A percentile compares a stretch with the other conserved stretches of the same genome.
Evolutionary conservation across 2,329 filamentous ascomycete species (phyloP).

Genomic region (Amauroascus niger): DNA sequence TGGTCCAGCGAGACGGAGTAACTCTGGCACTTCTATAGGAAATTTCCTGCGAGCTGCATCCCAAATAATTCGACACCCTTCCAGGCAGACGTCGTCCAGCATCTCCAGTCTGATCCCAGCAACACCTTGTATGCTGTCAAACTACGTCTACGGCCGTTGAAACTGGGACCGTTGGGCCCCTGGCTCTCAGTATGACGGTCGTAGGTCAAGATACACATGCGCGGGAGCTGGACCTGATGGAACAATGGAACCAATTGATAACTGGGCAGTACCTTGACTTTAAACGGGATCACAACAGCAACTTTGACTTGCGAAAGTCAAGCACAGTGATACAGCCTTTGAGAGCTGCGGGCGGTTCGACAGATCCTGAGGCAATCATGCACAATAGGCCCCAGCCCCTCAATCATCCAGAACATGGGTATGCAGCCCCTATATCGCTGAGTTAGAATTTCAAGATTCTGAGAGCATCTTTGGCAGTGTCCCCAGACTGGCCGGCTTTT

Average conservation of each 20-base stretch:
- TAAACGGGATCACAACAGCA: background rate
- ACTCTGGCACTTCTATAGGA: background rate
- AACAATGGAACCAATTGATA: conserved; percentile 2
- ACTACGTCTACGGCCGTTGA: background rate
- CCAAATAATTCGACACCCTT: background rate
- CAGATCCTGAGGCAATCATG: background rate
- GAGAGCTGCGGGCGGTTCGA: background rate
- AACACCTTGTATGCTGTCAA: background rate
- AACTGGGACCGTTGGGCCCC: background rate
- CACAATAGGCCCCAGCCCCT: background rate
- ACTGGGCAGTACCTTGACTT: background rate
- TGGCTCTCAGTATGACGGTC: conserved; percentile 3
- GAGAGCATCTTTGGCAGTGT: background rate
- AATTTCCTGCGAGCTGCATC: background rate
- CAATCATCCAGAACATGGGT: conserved; percentile 1
- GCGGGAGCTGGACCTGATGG: conserved; percentile 1
- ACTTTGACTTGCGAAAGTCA: background rate
- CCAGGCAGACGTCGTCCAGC: background rate
- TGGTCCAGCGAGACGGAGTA: background rate
- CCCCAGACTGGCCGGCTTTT: background rate
- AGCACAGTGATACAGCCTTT: background rate
- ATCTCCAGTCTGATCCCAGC: background rate
- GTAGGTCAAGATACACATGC: conserved; percentile 2
- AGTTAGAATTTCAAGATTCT: background rate
- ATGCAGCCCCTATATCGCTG: background rate